phyloP scores from a whole-genome alignment of 371 early-diverging fungal genomes.

The Mortierella sp. region DNA sequence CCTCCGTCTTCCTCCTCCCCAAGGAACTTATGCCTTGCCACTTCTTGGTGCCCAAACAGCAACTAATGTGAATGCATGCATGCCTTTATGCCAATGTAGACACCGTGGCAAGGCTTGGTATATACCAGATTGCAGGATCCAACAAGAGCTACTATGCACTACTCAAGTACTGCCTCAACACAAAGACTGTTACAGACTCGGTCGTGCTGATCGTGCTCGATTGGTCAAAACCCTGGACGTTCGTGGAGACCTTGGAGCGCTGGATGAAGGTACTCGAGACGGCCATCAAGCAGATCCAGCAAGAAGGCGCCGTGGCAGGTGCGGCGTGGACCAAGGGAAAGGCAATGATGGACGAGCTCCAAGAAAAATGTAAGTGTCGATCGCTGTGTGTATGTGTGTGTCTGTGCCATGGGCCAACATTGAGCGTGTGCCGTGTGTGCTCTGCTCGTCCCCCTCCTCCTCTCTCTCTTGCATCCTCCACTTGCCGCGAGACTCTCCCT shows the following conservation, averaged over 20 bases:
- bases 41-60: no score
- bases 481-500: no score
- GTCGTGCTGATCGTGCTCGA: conserved; percentile 86
- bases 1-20: background rate
- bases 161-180: conserved; percentile 79
- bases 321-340: conserved; percentile 72
- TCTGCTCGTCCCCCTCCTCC: no score
- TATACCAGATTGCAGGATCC: conserved; percentile 86
- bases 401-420: background rate
- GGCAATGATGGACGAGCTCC: conserved; percentile 77
- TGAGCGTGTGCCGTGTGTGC: no score
- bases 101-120: conserved; percentile 84
- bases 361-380: conserved; percentile 70
- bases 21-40: background rate
- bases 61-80: no score
- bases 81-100: conserved; percentile 40
- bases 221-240: conserved; percentile 93
- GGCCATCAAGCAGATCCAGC: conserved; percentile 69
- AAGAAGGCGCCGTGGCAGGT: conserved; percentile 62
- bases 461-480: background rate
- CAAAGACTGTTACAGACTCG: conserved; percentile 71
- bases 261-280: conserved; percentile 83
- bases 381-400: background rate
- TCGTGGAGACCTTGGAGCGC: conserved; percentile 81
- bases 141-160: conserved; percentile 78